Evolutionary conservation across 352 stramenopile genomes (phyloP), one percentile per base, ranked within the genome.

Genomic region (Pythium sukuiense): DNA sequence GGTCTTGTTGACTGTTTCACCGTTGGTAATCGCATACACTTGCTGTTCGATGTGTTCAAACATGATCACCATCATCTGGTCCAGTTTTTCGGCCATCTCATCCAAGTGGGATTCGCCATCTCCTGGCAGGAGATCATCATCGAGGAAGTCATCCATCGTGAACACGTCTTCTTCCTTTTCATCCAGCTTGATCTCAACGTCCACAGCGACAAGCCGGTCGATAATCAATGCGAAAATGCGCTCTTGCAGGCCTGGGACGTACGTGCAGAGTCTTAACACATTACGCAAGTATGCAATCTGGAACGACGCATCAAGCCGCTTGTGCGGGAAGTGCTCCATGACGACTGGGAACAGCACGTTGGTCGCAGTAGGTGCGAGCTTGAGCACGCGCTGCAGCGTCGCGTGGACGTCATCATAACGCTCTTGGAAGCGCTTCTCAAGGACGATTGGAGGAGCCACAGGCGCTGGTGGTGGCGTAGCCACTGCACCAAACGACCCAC

Each of bases 121-220:
- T 30, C 74, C 78, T 27, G 84, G 80, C 26, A 93, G 55, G 59
- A 95, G 66, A 35, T 93, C 85, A 55, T 93, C 87, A 29, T 92
- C 83, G 0, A 91, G 65, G 35, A 94, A 92, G 62, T 91, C 83
- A 35, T 92, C 82, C 79, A 90, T 88, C 11, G 85, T 90, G 62
- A 90, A 90, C 35, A 90, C 76, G 48, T 95, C 87, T 63, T 92
- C 84, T 56, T 95, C 87, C 27, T 84, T 90, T 52, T 93, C 85
- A 32, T 97, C 89, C 24, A 97, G 61, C 60, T 92, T 91, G 62
- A 97, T 97, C 58, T 97, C 89, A 27, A 97, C 88, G 63, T 97
- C 89, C 13, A 97, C 89, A 9, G 82, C 77, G 39, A 96, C 88
- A 6, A 97, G 72, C 49, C 88, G 83, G 58, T 97, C 89, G 20